Base-by-base conservation (phyloP, 352 stramenopile genomes). In the Phytophthora kernoviae region DNA sequence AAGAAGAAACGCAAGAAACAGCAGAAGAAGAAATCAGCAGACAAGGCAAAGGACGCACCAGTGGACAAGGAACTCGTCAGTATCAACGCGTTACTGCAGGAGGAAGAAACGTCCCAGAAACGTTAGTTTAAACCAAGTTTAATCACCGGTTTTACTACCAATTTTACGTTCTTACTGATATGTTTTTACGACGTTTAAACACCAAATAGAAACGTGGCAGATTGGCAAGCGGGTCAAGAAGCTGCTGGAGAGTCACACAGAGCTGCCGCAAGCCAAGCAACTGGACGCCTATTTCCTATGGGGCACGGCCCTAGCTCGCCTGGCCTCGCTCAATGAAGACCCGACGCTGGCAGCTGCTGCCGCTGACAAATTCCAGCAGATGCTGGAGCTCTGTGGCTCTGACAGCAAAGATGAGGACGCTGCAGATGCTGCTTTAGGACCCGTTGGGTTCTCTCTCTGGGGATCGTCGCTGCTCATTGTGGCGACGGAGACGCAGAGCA, bases 161-260 rank as follows among this genome's bases (percentile, higher is more conserved):
- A 37, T 40, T 26, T 21, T 26, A n/a, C 32, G n/a, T n/a, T 39
- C 26, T 65, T 44, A 30, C 34, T 22, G 2, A 7, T 42, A 22
- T 7, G 3, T 6, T 3, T 30, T 30, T 30, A 30, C 24, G 3
- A 3, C 6, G 3, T 30, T 30, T 6, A 30, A 30, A 3, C 24
- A 47, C 33, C 33, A 12, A n/a, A 39, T 57, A 91, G 85, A 94
- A 48, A 93, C 83, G 11, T 94, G 85, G 83, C 81, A 91, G 70
- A 91, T 94, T 57, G 83, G 85, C 42, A 94, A 94, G 63, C 76
- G 85, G 6, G 68, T 94, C 37, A 94, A 94, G 66, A 81, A 77
- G 56, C 64, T 93, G 42, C 74, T 94, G 56, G 85, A 94, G 50
- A 62, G 42, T 36, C 65, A 91, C 51, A 75, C 77, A 20, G 30